Percentiles rank a stretch among this genome's conserved stretches.
These are phyloP conservation scores for Pleurotus cornucopiae DNA, from an alignment of 768 basidiomycete species.

Conservation along the genomic window DNA sequence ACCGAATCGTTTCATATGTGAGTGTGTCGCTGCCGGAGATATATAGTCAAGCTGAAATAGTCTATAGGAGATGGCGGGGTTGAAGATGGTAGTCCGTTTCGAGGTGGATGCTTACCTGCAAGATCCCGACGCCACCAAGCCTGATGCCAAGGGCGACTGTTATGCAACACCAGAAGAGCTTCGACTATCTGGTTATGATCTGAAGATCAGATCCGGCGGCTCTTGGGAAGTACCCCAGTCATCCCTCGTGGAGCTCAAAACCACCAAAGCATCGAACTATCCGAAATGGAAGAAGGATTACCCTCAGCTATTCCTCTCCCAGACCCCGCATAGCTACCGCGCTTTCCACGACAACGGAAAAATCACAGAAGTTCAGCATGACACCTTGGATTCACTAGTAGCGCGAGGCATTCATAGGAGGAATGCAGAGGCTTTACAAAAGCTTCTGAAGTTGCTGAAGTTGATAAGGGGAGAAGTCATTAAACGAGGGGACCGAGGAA, in stretches of 20 bases:
- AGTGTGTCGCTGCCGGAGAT: conserved; percentile 16
- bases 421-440: conserved; percentile 30
- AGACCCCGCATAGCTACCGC: conserved; percentile 57
- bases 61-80: conserved; percentile 48
- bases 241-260: conserved; percentile 42
- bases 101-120: conserved; percentile 48
- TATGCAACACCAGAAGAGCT: conserved; percentile 21
- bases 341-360: conserved; percentile 52
- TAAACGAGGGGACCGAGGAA: conserved; percentile 45
- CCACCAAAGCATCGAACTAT: conserved; percentile 29
- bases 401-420: conserved; percentile 24
- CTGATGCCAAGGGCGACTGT: neutral
- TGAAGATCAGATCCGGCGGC: conserved; percentile 19
- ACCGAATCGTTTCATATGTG: conserved; percentile 62
- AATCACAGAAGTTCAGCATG: conserved; percentile 37
- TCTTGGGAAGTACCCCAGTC: conserved; percentile 35
- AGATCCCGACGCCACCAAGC: conserved; percentile 16
- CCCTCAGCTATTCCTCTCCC: conserved; percentile 67
- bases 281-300: conserved; percentile 56
- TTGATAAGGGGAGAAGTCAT: conserved; percentile 46
- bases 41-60: no score
- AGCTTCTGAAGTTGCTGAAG: conserved; percentile 32
- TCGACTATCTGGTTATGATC: conserved; percentile 10
- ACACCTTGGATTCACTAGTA: conserved; percentile 41
- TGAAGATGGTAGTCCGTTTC: conserved; percentile 59